Conservation (phyloP, 2,329 filamentous ascomycete species). For the Xylariomycetidae sp. region DNA sequence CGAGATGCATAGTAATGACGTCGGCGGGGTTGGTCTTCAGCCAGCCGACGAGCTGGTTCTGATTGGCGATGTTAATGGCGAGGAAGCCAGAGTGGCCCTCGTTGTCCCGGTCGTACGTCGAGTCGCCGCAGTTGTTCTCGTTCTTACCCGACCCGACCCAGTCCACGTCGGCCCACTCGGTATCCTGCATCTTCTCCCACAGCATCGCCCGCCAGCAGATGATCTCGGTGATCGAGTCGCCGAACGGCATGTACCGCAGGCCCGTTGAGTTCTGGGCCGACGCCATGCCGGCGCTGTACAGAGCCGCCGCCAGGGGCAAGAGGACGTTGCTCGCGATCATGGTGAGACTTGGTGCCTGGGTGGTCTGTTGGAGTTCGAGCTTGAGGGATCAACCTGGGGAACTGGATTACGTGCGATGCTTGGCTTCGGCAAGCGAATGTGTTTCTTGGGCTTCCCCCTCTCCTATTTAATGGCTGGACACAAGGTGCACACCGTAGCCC, state of each 20-base stretch:
- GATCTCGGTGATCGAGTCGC: constrained; percentile 39
- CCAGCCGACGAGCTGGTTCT: constrained; percentile 38
- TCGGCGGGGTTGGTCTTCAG: constrained; percentile 37
- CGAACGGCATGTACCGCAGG: constrained; percentile 36
- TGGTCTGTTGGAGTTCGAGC: too few relatives aligned
- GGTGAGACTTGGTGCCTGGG: constrained; percentile 2
- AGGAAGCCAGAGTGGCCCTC: constrained; percentile 40
- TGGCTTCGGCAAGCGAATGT: too few relatives aligned
- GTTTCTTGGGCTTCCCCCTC: too few relatives aligned
- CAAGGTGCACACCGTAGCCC: too few relatives aligned
- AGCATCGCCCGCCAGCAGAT: constrained; percentile 38
- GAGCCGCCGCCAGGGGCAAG: constrained; percentile 11
- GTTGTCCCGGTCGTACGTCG: constrained; percentile 37
- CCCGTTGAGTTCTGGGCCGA: constrained; percentile 21
- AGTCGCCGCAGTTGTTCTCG: constrained; percentile 31
- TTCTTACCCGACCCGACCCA: constrained; percentile 31
- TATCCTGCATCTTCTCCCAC: constrained; percentile 35
- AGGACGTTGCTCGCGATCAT: constrained; percentile 22
- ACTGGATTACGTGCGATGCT: too few relatives aligned
- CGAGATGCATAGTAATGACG: constrained; percentile 41
- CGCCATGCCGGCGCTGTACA: constrained; percentile 6
- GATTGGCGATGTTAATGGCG: constrained; percentile 38
- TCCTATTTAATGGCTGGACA: too few relatives aligned
- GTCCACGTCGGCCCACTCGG: constrained; percentile 32
- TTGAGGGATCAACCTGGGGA: too few relatives aligned